Conservation (phyloP, 202 grass and related monocot species). For the Panicum virgatum region DNA sequence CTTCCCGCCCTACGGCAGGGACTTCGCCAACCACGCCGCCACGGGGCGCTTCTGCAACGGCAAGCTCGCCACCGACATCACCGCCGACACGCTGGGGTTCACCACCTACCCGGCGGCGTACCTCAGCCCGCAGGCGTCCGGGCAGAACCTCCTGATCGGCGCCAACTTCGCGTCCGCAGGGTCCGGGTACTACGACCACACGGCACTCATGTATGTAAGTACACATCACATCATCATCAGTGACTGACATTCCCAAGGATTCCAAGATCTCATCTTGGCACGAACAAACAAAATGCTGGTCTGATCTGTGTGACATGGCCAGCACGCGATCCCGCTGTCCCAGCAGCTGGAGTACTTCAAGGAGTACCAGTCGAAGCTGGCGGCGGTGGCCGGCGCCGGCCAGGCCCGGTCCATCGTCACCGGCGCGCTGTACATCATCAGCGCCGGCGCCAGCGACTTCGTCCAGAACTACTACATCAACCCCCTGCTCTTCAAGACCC, state of each 20-base stretch:
- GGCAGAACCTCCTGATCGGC: conserved; percentile 83
- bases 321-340: conserved; percentile 89
- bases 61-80: conserved; percentile 88
- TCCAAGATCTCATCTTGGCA: not conserved
- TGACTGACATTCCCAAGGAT: not conserved
- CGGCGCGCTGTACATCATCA: conserved; percentile 73
- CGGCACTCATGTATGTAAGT: conserved; percentile 84
- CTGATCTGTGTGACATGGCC: not conserved
- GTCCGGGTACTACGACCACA: conserved; percentile 93
- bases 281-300: too few relatives aligned
- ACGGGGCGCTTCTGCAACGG: conserved; percentile 99
- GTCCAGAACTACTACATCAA: conserved; percentile 99
- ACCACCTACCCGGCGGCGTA: conserved; percentile 74
- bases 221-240: not conserved
- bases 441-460: conserved; percentile 73
- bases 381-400: conserved; percentile 48
- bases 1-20: conserved; percentile 90
- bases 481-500: conserved; percentile 72
- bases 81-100: conserved; percentile 83
- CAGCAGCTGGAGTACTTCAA: conserved; percentile 82
- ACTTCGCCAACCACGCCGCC: conserved; percentile 70
- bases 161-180: conserved; percentile 96
- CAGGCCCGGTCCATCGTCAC: conserved; percentile 60
- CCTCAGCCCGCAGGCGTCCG: conserved; percentile 87
- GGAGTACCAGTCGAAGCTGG: conserved; percentile 76